Conservation (phyloP, 1,139 yeast species). For the Eremothecium sinecaudum region DNA sequence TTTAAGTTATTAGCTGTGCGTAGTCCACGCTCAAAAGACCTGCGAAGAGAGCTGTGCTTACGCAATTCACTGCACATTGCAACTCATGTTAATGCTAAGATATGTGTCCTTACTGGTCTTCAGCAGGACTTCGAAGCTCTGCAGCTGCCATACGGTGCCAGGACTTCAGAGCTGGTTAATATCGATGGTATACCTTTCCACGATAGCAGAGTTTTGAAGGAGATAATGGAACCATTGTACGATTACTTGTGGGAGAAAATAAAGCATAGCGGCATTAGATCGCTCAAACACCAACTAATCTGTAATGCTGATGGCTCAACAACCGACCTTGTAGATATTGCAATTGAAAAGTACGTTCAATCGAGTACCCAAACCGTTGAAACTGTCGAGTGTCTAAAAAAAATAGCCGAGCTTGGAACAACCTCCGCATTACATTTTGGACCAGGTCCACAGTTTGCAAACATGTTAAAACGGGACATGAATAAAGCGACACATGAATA, state of each 20-base stretch:
- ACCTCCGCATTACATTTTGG: slow-evolving; percentile 25
- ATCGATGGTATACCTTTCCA: slow-evolving; percentile 30
- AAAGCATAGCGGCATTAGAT: slow-evolving; percentile 21
- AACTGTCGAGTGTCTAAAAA: slow-evolving; percentile 27
- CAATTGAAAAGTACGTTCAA: slow-evolving; percentile 28
- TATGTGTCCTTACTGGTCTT: slow-evolving; percentile 30
- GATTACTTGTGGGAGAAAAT: slow-evolving; percentile 28
- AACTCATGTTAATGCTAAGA: slow-evolving; percentile 27
- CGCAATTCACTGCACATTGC: slow-evolving; percentile 23
- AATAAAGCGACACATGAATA: neutral
- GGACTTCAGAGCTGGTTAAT: slow-evolving; percentile 17
- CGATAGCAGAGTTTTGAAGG: slow-evolving; percentile 24
- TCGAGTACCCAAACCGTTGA: slow-evolving; percentile 29
- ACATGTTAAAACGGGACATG: slow-evolving; percentile 24
- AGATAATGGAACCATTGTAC: slow-evolving; percentile 28
- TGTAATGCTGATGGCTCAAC: slow-evolving; percentile 27
- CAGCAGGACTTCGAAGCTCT: slow-evolving; percentile 23
- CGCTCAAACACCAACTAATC: slow-evolving; percentile 24
- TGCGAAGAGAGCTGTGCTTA: slow-evolving; percentile 21
- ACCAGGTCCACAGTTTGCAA: slow-evolving; percentile 26
- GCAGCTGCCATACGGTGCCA: slow-evolving; percentile 7
- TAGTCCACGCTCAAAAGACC: slow-evolving; percentile 20
- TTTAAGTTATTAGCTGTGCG: slow-evolving; percentile 30
- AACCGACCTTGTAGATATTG: slow-evolving; percentile 23
- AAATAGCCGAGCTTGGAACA: slow-evolving; percentile 15